A percentile compares a stretch with the other conserved stretches of the same genome.
Conservation (phyloP, 768 basidiomycete species). For the Sporobolomyces phaffii region DNA sequence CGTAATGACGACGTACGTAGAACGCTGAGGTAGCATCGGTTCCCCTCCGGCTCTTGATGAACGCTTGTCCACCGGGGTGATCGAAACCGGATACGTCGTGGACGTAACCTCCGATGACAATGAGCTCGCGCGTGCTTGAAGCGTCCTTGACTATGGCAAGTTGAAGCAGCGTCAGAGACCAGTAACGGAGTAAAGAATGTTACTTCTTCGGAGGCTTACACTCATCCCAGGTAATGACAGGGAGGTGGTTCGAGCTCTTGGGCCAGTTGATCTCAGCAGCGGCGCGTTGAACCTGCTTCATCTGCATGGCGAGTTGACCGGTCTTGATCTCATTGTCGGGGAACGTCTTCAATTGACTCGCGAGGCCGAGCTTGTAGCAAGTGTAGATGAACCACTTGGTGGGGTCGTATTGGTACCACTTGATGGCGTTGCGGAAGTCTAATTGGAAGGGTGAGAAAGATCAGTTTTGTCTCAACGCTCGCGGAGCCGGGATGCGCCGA, state of each 20-base stretch:
- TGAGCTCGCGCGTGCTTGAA: conserved; percentile 59
- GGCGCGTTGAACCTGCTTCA: conserved; percentile 62
- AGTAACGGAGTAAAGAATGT: neutral
- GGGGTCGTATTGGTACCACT: conserved; percentile 55
- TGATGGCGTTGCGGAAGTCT: conserved; percentile 68
- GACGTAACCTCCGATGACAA: conserved; percentile 78
- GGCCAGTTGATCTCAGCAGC: conserved; percentile 52
- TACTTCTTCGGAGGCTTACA: conserved; percentile 52
- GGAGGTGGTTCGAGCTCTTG: conserved; percentile 55
- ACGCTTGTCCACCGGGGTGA: conserved; percentile 68
- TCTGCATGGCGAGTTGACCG: conserved; percentile 72
- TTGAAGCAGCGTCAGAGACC: neutral
- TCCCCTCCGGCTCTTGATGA: conserved; percentile 61
- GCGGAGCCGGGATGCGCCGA: too few relatives aligned
- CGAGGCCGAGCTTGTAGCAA: conserved; percentile 61
- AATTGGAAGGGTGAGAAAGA: too few relatives aligned
- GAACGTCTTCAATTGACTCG: conserved; percentile 74
- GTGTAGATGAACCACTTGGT: conserved; percentile 74
- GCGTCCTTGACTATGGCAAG: conserved; percentile 54
- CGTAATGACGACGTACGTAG: too few relatives aligned
- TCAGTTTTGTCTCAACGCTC: too few relatives aligned
- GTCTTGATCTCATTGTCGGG: conserved; percentile 78
- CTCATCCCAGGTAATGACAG: conserved; percentile 73
- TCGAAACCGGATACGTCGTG: conserved; percentile 65
- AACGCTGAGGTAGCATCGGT: conserved; percentile 71